Conservation (phyloP, 495 filamentous ascomycete genomes). For the Lasiosphaeria ovina region DNA sequence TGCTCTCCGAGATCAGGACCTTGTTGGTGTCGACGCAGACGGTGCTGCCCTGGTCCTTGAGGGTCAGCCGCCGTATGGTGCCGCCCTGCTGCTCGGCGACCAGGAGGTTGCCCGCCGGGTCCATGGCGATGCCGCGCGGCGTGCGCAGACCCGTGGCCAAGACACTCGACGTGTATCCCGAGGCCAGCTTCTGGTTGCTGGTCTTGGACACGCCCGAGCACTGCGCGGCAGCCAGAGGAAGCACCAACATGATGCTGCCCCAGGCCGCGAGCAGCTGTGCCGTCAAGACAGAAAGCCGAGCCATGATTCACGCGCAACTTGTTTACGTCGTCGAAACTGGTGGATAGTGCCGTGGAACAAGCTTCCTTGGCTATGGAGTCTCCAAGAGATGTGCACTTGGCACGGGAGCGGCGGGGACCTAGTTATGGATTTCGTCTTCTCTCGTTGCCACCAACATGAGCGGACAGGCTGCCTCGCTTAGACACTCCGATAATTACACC, state of each 20-base stretch:
- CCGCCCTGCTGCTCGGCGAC: constrained; percentile 51
- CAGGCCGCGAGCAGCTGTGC: constrained; percentile 25
- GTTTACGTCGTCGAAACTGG: neutral
- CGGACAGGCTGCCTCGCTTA: neutral
- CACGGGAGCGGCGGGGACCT: neutral
- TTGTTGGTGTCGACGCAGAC: constrained; percentile 40
- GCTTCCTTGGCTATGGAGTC: neutral
- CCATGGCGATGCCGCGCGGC: constrained; percentile 58
- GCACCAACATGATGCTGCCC: constrained; percentile 12
- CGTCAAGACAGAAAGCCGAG: constrained; percentile 1
- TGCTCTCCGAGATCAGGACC: constrained; percentile 33
- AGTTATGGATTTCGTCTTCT: neutral
- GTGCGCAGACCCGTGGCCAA: constrained; percentile 47
- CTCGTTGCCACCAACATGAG: neutral
- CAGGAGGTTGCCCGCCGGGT: constrained; percentile 53
- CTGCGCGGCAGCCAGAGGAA: constrained; percentile 9
- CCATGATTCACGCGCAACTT: constrained; percentile 5
- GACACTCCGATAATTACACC: neutral
- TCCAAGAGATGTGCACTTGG: neutral
- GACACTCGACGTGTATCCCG: constrained; percentile 54
- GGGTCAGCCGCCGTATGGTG: constrained; percentile 45
- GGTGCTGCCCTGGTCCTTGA: constrained; percentile 46
- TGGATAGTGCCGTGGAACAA: neutral
- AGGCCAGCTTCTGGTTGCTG: constrained; percentile 41
- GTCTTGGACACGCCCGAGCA: constrained; percentile 14